These are phyloP conservation scores for Cocos nucifera DNA, from an alignment of 176 grass and related monocot species.

Conservation along the genomic window DNA sequence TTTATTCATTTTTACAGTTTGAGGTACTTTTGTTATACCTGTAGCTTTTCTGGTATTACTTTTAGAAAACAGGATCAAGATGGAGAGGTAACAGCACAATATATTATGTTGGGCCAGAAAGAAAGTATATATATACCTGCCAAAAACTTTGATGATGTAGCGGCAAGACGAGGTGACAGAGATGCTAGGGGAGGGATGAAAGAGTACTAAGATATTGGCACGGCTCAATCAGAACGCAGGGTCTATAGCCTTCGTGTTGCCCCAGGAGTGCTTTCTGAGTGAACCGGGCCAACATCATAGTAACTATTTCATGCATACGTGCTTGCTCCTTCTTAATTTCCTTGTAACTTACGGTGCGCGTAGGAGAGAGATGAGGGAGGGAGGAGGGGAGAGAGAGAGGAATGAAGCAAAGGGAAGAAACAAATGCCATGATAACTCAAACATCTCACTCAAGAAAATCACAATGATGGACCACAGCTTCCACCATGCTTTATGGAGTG, in stretches of 20 bases:
- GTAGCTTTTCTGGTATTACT: too few species aligned
- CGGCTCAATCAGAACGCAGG: slow-evolving; percentile 66
- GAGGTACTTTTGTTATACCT: too few species aligned
- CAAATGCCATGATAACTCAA: too few species aligned
- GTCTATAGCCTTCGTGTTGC: background rate
- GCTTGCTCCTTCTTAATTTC: background rate
- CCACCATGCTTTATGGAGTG: too few species aligned
- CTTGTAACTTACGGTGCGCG: background rate
- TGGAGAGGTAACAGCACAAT: too few species aligned
- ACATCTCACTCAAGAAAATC: too few species aligned
- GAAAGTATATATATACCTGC: too few species aligned
- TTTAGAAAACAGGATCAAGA: too few species aligned
- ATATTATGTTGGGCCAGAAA: background rate
- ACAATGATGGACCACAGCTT: too few species aligned
- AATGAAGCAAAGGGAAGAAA: too few species aligned
- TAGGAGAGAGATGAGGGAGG: slow-evolving; percentile 11
- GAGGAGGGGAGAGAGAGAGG: background rate
- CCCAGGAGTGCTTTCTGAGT: slow-evolving; percentile 23
- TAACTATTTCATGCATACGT: slow-evolving; percentile 37
- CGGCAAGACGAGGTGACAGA: background rate
- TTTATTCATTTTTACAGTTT: too few species aligned
- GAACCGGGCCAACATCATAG: slow-evolving; percentile 66
- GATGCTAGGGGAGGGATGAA: slow-evolving; percentile 29
- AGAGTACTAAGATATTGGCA: slow-evolving; percentile 95
- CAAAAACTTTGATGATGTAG: too few species aligned